phyloP scores from a whole-genome alignment of 140 eudicot species.

The Oenanthe javanica region DNA sequence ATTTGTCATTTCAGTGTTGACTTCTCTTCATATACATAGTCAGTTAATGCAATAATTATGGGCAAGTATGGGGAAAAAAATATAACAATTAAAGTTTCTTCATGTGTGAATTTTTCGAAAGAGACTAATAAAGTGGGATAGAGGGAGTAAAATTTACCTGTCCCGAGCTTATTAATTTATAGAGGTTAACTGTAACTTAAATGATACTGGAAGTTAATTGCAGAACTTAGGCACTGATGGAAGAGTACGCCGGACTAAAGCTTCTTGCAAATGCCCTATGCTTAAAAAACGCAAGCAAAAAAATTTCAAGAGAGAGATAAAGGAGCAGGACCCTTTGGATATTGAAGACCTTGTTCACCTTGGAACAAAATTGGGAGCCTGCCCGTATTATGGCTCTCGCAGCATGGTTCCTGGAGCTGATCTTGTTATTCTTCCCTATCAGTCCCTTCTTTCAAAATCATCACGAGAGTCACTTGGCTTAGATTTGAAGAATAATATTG shows the following conservation, averaged over 20 bases:
- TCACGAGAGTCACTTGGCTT: constrained; percentile 95
- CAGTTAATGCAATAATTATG: no score
- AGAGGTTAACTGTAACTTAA: background rate
- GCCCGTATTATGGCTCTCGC: constrained; percentile 95
- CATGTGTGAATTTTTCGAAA: no score
- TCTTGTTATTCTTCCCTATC: constrained; percentile 94
- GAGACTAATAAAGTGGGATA: no score
- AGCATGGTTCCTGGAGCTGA: constrained; percentile 84
- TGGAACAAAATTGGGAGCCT: constrained; percentile 63
- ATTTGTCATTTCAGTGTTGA: no score
- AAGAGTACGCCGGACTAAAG: constrained; percentile 46
- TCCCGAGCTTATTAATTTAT: no score
- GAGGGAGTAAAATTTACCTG: no score
- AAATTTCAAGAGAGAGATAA: constrained; percentile 50
- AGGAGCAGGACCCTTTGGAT: constrained; percentile 59
- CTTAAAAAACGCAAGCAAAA: constrained; percentile 59
- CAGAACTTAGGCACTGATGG: constrained; percentile 55
- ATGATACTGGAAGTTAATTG: constrained; percentile 15
- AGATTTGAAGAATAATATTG: constrained; percentile 64
- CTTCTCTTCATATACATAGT: no score
- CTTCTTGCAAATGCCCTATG: constrained; percentile 86
- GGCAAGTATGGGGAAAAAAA: no score
- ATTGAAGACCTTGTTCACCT: constrained; percentile 88
- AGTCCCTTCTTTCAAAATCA: constrained; percentile 90
- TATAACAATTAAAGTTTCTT: no score